Percentiles rank a stretch among this genome's conserved stretches.
These are phyloP conservation scores for Coemansia sp. DNA, from an alignment of 192 early-diverging fungal species.

Conservation along the genomic window DNA sequence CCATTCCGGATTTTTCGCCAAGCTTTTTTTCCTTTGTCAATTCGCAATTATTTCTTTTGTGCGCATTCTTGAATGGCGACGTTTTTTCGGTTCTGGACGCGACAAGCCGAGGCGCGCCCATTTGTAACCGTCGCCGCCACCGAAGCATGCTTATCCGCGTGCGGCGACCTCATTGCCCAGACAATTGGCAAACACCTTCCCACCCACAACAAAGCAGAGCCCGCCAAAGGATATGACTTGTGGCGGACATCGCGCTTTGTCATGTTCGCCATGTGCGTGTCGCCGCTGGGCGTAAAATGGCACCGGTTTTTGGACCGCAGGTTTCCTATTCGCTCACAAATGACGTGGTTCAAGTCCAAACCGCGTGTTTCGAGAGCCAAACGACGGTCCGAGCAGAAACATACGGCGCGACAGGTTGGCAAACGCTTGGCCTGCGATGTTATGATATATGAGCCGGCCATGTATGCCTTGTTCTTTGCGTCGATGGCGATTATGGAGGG, in stretches of 20 bases:
- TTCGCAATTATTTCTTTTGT: slow-evolving; percentile 6
- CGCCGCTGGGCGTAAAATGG: slow-evolving; percentile 53
- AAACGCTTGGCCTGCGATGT: slow-evolving; percentile 46
- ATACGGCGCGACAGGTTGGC: slow-evolving; percentile 37
- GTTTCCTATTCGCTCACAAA: slow-evolving; percentile 52
- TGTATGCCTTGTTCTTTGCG: slow-evolving; percentile 46
- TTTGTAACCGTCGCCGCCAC: slow-evolving; percentile 52
- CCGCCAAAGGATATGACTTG: slow-evolving; percentile 34
- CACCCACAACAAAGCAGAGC: not conserved
- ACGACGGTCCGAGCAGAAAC: slow-evolving; percentile 26
- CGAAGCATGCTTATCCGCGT: slow-evolving; percentile 50
- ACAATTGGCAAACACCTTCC: slow-evolving; percentile 34
- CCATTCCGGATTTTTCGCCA: too few relatives aligned
- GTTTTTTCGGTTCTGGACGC: slow-evolving; percentile 56
- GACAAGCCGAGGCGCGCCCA: slow-evolving; percentile 52
- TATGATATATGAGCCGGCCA: slow-evolving; percentile 45
- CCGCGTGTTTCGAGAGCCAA: slow-evolving; percentile 14
- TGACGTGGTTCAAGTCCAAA: slow-evolving; percentile 42
- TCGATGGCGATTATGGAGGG: slow-evolving; percentile 54
- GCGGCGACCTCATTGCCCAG: slow-evolving; percentile 54
- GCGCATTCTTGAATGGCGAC: slow-evolving; percentile 29
- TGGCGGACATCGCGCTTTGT: slow-evolving; percentile 48
- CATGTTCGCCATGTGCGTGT: slow-evolving; percentile 42
- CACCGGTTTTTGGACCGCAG: slow-evolving; percentile 48
- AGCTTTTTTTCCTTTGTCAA: not conserved